Evolutionary conservation across 352 stramenopile genomes (phyloP), one percentile per base, ranked within the genome.

Genomic region (Phytophthora cactorum): DNA sequence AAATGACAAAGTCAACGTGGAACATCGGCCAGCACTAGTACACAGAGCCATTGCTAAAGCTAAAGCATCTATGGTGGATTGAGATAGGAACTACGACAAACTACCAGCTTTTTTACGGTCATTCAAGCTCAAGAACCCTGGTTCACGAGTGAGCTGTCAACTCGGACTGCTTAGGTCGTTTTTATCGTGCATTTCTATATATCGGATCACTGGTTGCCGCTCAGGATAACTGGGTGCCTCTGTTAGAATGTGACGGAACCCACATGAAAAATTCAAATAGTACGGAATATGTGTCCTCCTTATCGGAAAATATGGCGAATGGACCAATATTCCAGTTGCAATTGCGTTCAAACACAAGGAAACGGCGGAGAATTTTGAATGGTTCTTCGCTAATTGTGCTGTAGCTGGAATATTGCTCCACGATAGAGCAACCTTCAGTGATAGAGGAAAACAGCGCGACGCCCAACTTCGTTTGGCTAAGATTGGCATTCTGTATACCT

Each of bases 331-430:
- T 22, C 51, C 50, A 6, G 12, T 36, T 15, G 59, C 43, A n/a
- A 15, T 61, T 4, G 28, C 50, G 4, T 56, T 52, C 12, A 39
- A 12, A 22, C 0, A 22, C 22, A 22, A 22, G 22, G 22, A 22
- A 22, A 22, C 22, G 22, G 22, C 22, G 22, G 59, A 67, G 1
- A 67, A 61, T 22, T 67, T 67, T 14, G 59, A 59, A 27, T 67
- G 59, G 43, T 50, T 67, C 8, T 61, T 67, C 14, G 41, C 51
- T 4, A 67, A 45, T 38, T 67, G 59, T 15, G 14, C 50, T 22
- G 51, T 14, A 8, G 59, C 41, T 5, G 29, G 59, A 0, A 61
- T 67, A 8, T 51, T 55, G 9, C 6, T 67, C 1, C 15, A 45
- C 22, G 51, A 61, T 11, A 5, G 31, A 34, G 7, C 51, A 5